phyloP scores from a whole-genome alignment of 331 rosid genomes.

The Acacia pycnantha region DNA sequence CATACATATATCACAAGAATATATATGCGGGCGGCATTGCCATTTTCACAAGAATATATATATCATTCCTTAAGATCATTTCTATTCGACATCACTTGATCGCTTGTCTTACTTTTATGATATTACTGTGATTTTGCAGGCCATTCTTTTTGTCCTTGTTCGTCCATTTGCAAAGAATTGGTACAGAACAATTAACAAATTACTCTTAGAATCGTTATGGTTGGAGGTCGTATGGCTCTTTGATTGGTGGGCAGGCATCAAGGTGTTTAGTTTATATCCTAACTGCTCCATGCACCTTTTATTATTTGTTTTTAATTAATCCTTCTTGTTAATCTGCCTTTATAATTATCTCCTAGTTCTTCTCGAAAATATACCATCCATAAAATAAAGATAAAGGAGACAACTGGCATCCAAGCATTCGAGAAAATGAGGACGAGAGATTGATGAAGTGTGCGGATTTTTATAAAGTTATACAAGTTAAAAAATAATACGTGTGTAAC shows the following conservation, averaged over 20 bases:
- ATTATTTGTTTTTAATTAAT: neutral
- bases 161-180: constrained; percentile 64
- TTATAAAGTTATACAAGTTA: neutral
- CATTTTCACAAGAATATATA: too few species aligned
- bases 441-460: neutral
- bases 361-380: neutral
- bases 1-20: too few species aligned
- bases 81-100: neutral
- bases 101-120: neutral
- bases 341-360: neutral
- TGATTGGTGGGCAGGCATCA: constrained; percentile 91
- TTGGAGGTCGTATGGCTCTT: constrained; percentile 78
- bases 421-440: neutral
- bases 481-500: neutral
- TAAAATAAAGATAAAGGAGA: neutral
- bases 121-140: constrained; percentile 37
- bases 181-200: constrained; percentile 66
- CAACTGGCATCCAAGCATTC: too few species aligned
- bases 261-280: constrained; percentile 46
- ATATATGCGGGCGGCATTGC: too few species aligned
- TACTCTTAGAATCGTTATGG: constrained; percentile 76
- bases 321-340: neutral
- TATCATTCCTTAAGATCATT: neutral
- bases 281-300: neutral
- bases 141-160: constrained; percentile 52